phyloP scores from a whole-genome alignment of 208 protist species.

The Leishmania tropica region DNA sequence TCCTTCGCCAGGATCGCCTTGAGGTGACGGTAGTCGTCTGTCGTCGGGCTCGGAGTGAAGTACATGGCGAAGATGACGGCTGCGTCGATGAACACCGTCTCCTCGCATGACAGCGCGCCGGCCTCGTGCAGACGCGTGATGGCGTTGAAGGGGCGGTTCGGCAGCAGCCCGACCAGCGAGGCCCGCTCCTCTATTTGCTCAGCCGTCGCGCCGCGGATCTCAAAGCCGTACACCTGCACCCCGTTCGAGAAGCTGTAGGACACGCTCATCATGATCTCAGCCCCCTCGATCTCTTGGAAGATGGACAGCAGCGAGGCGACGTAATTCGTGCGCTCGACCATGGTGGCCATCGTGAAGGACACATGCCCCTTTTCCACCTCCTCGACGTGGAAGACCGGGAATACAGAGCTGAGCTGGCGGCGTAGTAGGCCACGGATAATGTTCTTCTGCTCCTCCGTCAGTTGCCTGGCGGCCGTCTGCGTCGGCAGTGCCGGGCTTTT shows the following conservation, averaged over 20 bases:
- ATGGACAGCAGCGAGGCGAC: conserved; percentile 67
- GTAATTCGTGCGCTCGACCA: conserved; percentile 62
- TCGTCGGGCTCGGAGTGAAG: conserved; percentile 88
- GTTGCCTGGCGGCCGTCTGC: conserved; percentile 34
- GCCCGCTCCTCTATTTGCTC: conserved; percentile 51
- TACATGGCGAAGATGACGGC: conserved; percentile 86
- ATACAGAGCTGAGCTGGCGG: conserved; percentile 57
- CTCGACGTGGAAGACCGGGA: conserved; percentile 51
- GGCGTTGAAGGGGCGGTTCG: conserved; percentile 66
- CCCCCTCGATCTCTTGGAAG: conserved; percentile 68
- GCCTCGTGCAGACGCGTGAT: conserved; percentile 75
- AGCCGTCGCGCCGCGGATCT: conserved; percentile 44
- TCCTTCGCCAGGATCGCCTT: conserved; percentile 63
- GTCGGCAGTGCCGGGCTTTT: conserved; percentile 32
- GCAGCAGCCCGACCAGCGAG: conserved; percentile 71
- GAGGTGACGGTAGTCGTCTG: conserved; percentile 81
- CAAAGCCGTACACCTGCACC: conserved; percentile 74
- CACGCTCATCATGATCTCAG: conserved; percentile 48
- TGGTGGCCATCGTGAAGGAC: conserved; percentile 72
- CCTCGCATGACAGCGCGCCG: conserved; percentile 54
- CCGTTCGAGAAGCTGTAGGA: conserved; percentile 85
- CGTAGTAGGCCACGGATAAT: conserved; percentile 71
- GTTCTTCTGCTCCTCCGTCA: conserved; percentile 46
- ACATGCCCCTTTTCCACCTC: conserved; percentile 36
- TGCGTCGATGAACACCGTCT: conserved; percentile 75